Percentiles rank a stretch among this genome's conserved stretches.
phyloP scores from a whole-genome alignment of 495 filamentous ascomycete genomes.

The Penicillium malachiteum region DNA sequence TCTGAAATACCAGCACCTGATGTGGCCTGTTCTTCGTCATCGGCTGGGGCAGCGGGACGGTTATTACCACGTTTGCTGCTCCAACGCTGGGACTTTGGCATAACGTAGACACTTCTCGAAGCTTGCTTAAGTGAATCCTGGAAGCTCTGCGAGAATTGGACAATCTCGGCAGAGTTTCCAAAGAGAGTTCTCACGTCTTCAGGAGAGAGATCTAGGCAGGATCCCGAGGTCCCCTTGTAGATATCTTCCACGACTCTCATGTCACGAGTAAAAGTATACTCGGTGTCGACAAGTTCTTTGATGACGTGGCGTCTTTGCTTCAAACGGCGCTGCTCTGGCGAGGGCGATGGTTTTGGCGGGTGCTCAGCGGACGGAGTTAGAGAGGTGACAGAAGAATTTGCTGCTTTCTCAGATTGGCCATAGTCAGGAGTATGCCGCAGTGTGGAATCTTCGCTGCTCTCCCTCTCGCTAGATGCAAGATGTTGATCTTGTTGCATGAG shows the following conservation, averaged over 20 bases:
- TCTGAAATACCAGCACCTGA: constrained; percentile 46
- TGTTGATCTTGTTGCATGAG: neutral
- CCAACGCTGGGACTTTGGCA: constrained; percentile 58
- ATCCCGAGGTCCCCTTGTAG: constrained; percentile 90
- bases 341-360: constrained; percentile 35
- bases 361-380: constrained; percentile 35
- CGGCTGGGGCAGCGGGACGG: constrained; percentile 18
- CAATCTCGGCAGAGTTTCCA: constrained; percentile 83
- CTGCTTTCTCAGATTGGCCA: constrained; percentile 36
- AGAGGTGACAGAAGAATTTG: constrained; percentile 43
- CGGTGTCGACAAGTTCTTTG: constrained; percentile 89
- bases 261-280: constrained; percentile 80
- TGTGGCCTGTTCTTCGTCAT: constrained; percentile 23
- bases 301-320: constrained; percentile 74
- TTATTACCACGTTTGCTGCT: constrained; percentile 52
- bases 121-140: constrained; percentile 75
- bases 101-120: constrained; percentile 69
- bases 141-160: constrained; percentile 76
- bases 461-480: constrained; percentile 5
- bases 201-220: constrained; percentile 71
- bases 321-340: constrained; percentile 57
- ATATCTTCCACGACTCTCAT: constrained; percentile 97
- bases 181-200: constrained; percentile 88
- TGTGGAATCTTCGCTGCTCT: constrained; percentile 43
- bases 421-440: constrained; percentile 32